These are phyloP conservation scores for Gaeumannomyces tritici DNA, from an alignment of 2,329 filamentous ascomycete species.

Conservation along the genomic window DNA sequence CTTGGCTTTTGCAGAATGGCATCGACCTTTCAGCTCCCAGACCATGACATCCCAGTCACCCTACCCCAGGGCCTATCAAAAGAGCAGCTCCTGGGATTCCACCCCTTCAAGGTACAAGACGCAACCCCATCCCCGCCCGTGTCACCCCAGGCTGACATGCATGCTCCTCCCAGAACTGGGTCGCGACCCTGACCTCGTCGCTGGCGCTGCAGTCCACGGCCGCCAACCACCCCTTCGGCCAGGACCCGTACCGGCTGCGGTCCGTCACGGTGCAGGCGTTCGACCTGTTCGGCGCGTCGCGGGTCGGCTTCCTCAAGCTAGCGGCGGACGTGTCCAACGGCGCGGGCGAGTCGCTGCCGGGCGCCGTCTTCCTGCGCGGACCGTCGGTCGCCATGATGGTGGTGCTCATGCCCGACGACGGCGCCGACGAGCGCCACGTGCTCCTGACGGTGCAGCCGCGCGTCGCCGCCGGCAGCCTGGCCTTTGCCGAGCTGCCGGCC, in stretches of 20 bases:
- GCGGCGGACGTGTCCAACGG: conserved; percentile 36
- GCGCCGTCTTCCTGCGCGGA: conserved; percentile 46
- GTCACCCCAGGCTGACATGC: not conserved
- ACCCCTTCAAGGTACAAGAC: conserved; percentile 36
- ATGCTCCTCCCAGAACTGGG: conserved; percentile 31
- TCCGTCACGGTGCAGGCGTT: conserved; percentile 42
- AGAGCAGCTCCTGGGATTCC: conserved; percentile 34
- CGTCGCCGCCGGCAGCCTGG: conserved; percentile 42
- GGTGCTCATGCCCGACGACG: conserved; percentile 44
- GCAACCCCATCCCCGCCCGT: not conserved
- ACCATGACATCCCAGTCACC: conserved; percentile 28
- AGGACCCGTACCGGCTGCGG: conserved; percentile 40
- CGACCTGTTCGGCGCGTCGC: conserved; percentile 36
- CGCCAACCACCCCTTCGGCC: conserved; percentile 40
- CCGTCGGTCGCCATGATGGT: conserved; percentile 53
- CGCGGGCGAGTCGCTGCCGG: conserved; percentile 39
- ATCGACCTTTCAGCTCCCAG: conserved; percentile 26
- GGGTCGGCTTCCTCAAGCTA: conserved; percentile 49
- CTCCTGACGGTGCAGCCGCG: conserved; percentile 52
- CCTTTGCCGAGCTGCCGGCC: conserved; percentile 49
- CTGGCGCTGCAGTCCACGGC: conserved; percentile 31
- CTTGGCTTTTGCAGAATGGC: conserved; percentile 19
- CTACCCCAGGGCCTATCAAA: conserved; percentile 33
- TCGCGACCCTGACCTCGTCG: conserved; percentile 34
- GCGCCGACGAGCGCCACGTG: conserved; percentile 39